Base-by-base conservation (phyloP, 257 asterid species). In the Solanum etuberosum region DNA sequence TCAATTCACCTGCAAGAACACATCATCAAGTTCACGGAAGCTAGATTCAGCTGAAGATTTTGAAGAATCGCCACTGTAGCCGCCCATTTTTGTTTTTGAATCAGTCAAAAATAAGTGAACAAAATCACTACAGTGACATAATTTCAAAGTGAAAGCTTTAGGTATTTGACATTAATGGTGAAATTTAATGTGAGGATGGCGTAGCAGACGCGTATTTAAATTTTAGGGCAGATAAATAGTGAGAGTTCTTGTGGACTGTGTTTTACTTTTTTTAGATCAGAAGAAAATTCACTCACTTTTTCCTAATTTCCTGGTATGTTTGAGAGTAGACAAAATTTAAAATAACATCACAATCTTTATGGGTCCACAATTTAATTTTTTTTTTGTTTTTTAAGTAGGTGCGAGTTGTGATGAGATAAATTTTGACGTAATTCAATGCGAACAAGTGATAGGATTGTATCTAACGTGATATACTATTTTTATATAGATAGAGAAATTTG, bases 1-100 rank as follows among this genome's bases (percentile, higher is more conserved):
- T 57, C 76, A 86, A 5, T 72, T 12, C 83, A 94, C 98, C 99
- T 96, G 98, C 93, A 96, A 91, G 89, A 93, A 95, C 85, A 91
- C 95, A 85, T 95, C 97, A 89, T 96, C 99, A 84, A 91, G 94
- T 87, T 95, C 95, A 23, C 98, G 93, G 90, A 96, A 96, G 90
- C 92, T 95, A 88, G 97, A 92, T 85, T 93, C 95, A 67, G 95
- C 92, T 23, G 95, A 91, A 71, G 93, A 85, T 23, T 94, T 87
- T 78, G 93, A 91, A 29, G 94, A 91, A 46, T 89, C 93, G 7
- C 20, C 80, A 31, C 85, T 61, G 84, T 84, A 84, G 83, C 89
- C 86, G 72, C 89, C 90, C 99, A 93, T 93, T 29, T 86, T 83
- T 29, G 87, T 78, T 63, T 88, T 90, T 88, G 21, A 83, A 48